Percentiles rank a stretch among this genome's conserved stretches.
Evolutionary conservation across 2,329 filamentous ascomycete genomes (phyloP).

Genomic region (Fusarium sambucinum): DNA sequence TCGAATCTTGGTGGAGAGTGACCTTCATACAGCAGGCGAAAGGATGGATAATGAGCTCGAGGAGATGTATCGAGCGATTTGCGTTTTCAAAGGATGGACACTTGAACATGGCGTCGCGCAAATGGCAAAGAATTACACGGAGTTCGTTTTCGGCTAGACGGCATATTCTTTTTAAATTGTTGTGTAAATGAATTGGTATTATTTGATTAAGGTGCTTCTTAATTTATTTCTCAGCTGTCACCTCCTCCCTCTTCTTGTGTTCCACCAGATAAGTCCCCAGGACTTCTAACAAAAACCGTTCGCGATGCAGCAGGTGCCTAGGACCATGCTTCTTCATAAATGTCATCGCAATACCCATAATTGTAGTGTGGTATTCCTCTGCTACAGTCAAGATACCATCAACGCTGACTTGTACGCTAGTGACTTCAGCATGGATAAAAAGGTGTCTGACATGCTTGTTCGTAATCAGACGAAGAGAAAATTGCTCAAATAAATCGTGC

Average conservation of each 20-base stretch:
- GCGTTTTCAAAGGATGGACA: slow-evolving; percentile 78
- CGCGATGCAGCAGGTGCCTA: slow-evolving; percentile 21
- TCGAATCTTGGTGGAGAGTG: slow-evolving; percentile 84
- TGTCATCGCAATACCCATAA: slow-evolving; percentile 6
- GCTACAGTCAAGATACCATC: not conserved
- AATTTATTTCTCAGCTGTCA: not conserved
- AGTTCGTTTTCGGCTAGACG: slow-evolving; percentile 73
- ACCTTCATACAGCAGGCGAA: slow-evolving; percentile 82
- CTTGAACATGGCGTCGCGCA: slow-evolving; percentile 74
- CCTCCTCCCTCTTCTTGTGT: not conserved
- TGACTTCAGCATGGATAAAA: not conserved
- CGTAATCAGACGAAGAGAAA: slow-evolving; percentile 23
- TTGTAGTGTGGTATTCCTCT: slow-evolving; percentile 12
- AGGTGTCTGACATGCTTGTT: not conserved
- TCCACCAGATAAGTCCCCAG: slow-evolving; percentile 27
- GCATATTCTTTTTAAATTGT: not conserved
- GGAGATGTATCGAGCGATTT: slow-evolving; percentile 77
- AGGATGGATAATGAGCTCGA: slow-evolving; percentile 82
- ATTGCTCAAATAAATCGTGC: slow-evolving; percentile 37
- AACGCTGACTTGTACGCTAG: not conserved
- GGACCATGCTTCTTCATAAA: slow-evolving; percentile 28
- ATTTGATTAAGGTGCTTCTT: not conserved
- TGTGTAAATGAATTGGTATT: not conserved
- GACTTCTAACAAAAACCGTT: slow-evolving; percentile 37
- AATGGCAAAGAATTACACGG: slow-evolving; percentile 78